Conservation (phyloP, 2,329 filamentous ascomycete species). For the Gaeumannomyces sp. region DNA sequence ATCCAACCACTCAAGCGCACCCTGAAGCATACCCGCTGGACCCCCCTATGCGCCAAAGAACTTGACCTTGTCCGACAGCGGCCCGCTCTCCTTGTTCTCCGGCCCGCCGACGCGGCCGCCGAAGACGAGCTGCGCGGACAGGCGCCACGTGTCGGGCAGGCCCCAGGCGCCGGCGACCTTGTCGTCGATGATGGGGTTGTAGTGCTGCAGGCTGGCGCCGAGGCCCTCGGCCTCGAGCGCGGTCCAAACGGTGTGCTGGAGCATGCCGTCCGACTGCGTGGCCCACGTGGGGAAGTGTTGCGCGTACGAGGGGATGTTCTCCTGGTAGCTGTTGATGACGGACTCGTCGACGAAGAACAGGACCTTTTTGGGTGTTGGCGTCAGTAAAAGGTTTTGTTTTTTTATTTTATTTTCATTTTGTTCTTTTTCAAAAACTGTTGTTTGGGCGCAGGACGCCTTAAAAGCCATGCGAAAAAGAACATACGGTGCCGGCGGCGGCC, state of each 20-base stretch:
- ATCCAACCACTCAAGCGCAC: background rate
- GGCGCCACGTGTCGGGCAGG: constrained; percentile 51
- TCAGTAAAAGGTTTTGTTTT: too few relatives aligned
- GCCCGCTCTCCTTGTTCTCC: background rate
- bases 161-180: constrained; percentile 47
- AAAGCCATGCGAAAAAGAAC: background rate
- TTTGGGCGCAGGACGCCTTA: too few relatives aligned
- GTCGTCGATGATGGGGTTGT: constrained; percentile 58
- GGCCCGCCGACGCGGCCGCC: constrained; percentile 27
- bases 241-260: constrained; percentile 59
- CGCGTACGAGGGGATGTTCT: constrained; percentile 35
- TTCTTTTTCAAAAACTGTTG: too few relatives aligned
- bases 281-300: constrained; percentile 57
- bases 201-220: constrained; percentile 62
- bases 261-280: constrained; percentile 60
- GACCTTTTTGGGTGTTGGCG: constrained; percentile 24
- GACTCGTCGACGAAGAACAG: constrained; percentile 62
- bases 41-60: background rate
- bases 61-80: background rate
- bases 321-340: constrained; percentile 36
- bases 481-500: constrained; percentile 49
- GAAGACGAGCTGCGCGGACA: constrained; percentile 59
- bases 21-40: too few relatives aligned
- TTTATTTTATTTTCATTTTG: too few relatives aligned
- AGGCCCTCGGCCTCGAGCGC: constrained; percentile 58